Evolutionary conservation across 2,329 filamentous ascomycete genomes (phyloP).

Genomic region (Sarocladium strictum): DNA sequence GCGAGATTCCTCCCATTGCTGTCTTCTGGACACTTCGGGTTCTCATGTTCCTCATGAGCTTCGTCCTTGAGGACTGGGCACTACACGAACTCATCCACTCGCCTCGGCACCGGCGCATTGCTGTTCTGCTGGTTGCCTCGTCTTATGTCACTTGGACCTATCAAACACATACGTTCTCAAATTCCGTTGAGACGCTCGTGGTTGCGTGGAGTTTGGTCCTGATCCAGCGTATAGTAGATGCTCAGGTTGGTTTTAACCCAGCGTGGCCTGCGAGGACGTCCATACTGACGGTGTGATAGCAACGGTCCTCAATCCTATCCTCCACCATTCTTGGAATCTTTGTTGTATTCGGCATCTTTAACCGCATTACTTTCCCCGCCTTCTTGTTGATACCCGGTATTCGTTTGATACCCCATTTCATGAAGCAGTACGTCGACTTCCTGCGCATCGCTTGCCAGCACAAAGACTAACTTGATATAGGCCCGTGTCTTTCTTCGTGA

Average conservation of each 20-base stretch:
- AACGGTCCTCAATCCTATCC: constrained; percentile 69
- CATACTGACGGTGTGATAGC: constrained; percentile 34
- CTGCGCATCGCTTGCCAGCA: background rate
- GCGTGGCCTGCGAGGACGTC: constrained; percentile 13
- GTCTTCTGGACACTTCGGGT: constrained; percentile 86
- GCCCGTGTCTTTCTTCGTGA: constrained; percentile 54
- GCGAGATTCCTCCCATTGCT: constrained; percentile 71
- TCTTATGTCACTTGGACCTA: constrained; percentile 99
- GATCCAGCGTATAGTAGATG: constrained; percentile 76
- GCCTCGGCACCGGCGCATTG: constrained; percentile 63
- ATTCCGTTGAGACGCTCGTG: constrained; percentile 88
- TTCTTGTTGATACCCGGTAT: constrained; percentile 82
- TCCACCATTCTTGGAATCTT: constrained; percentile 76
- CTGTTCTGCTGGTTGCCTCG: constrained; percentile 81
- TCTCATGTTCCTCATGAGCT: constrained; percentile 91
- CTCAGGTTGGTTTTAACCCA: constrained; percentile 54
- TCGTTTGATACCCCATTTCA: constrained; percentile 78
- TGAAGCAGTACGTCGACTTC: constrained; percentile 59
- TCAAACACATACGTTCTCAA: constrained; percentile 97
- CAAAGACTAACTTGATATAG: constrained; percentile 26
- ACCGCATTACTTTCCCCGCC: constrained; percentile 93
- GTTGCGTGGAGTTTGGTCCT: constrained; percentile 92
- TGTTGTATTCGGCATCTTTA: constrained; percentile 82
- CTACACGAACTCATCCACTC: constrained; percentile 83
- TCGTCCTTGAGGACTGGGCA: constrained; percentile 97